phyloP scores from a whole-genome alignment of 139 green algal species.

The Diplosphaera chodatii region DNA sequence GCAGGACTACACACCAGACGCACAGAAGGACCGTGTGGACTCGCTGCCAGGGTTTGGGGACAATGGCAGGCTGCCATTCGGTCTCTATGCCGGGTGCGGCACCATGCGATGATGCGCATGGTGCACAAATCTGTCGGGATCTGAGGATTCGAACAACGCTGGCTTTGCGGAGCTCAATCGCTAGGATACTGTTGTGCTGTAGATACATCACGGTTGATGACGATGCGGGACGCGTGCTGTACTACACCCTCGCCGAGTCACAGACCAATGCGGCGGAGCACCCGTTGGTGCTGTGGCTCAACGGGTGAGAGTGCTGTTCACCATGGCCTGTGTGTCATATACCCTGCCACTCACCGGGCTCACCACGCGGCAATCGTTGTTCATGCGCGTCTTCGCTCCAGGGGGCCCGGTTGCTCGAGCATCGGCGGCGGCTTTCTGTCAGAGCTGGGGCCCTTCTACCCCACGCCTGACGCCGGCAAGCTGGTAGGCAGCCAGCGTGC shows the following conservation, averaged over 20 bases:
- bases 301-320: constrained; percentile 26
- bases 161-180: too few species aligned
- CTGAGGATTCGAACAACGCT: too few species aligned
- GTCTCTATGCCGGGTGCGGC: not conserved
- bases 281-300: constrained; percentile 73
- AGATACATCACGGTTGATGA: constrained; percentile 76
- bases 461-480: constrained; percentile 20
- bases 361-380: too few species aligned
- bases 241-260: constrained; percentile 61
- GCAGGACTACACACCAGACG: not conserved
- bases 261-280: constrained; percentile 4
- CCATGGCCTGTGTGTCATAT: too few species aligned
- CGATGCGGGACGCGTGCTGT: constrained; percentile 55
- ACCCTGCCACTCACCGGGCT: too few species aligned
- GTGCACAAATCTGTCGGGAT: too few species aligned
- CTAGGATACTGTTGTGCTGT: too few species aligned
- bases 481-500: too few species aligned
- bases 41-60: not conserved
- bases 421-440: constrained; percentile 76
- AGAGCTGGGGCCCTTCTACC: constrained; percentile 79
- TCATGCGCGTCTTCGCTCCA: too few species aligned
- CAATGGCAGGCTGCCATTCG: not conserved
- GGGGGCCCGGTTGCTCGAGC: constrained; percentile 76
- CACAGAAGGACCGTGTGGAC: not conserved
- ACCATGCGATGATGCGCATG: too few species aligned